A percentile compares a stretch with the other conserved stretches of the same genome.
phyloP scores from a whole-genome alignment of 495 filamentous ascomycete species.

The Aspergillus funiculosus region DNA sequence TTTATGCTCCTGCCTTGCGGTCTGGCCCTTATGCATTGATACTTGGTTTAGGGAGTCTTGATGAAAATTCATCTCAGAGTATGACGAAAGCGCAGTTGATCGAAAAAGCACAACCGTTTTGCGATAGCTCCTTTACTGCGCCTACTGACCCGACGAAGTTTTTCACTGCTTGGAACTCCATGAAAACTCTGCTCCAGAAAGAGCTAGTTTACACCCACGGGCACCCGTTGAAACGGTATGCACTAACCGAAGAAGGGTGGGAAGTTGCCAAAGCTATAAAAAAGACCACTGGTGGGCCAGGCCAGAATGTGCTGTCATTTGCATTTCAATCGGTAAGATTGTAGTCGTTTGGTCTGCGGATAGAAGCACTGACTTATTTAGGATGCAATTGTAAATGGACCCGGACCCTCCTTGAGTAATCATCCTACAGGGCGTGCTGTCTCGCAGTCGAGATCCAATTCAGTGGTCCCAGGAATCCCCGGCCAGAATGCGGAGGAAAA shows the following conservation, averaged over 20 bases:
- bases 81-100: slow-evolving; percentile 67
- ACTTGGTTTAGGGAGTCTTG: slow-evolving; percentile 56
- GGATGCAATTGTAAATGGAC: not conserved
- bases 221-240: slow-evolving; percentile 61
- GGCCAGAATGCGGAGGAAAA: slow-evolving; percentile 9
- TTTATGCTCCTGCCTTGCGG: slow-evolving; percentile 66
- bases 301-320: slow-evolving; percentile 20
- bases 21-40: slow-evolving; percentile 73
- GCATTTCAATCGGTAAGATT: slow-evolving; percentile 19
- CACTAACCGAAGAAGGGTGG: slow-evolving; percentile 72
- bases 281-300: slow-evolving; percentile 34
- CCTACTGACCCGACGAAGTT: slow-evolving; percentile 61
- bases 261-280: slow-evolving; percentile 67
- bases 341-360: not conserved
- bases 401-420: not conserved
- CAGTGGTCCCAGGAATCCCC: not conserved
- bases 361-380: slow-evolving; percentile 4
- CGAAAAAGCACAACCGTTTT: slow-evolving; percentile 63
- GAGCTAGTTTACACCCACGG: slow-evolving; percentile 70
- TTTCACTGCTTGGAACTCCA: slow-evolving; percentile 82
- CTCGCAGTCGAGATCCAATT: not conserved
- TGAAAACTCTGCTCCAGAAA: slow-evolving; percentile 71
- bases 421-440: not conserved
- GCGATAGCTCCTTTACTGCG: slow-evolving; percentile 68
- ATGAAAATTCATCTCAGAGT: slow-evolving; percentile 48